A percentile compares a stretch with the other conserved stretches of the same genome.
Conservation (phyloP, 768 basidiomycete genomes). For the Mycena rosella region DNA sequence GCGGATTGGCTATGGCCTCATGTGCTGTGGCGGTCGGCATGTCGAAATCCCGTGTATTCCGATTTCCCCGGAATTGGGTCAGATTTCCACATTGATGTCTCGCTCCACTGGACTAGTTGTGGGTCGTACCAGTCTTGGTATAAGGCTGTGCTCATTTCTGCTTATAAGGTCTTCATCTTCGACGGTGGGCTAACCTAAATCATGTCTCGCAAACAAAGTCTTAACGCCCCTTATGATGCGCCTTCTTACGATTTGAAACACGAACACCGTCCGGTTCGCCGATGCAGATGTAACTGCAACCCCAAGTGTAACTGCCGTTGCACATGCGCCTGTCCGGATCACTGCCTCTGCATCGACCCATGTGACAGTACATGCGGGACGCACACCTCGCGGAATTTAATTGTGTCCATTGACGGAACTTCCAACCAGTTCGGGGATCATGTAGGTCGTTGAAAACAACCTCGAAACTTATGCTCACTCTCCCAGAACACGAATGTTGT, state of each 20-base stretch:
- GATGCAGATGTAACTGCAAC: neutral
- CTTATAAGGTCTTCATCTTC: too few relatives aligned
- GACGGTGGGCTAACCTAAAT: too few relatives aligned
- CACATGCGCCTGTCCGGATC: neutral
- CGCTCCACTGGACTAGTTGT: too few relatives aligned
- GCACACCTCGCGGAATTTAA: neutral
- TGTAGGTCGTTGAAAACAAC: constrained; percentile 34
- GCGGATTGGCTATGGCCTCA: too few relatives aligned
- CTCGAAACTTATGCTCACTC: neutral
- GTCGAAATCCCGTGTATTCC: too few relatives aligned
- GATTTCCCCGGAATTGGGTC: too few relatives aligned
- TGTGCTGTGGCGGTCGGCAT: too few relatives aligned
- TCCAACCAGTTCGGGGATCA: constrained; percentile 27
- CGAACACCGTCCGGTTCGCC: neutral
- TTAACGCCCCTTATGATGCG: neutral
- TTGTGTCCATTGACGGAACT: neutral
- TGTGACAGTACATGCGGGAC: neutral
- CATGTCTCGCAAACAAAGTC: neutral
- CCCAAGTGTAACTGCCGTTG: constrained; percentile 6
- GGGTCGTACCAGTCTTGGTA: too few relatives aligned
- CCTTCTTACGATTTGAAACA: neutral
- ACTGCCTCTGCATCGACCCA: constrained; percentile 1
- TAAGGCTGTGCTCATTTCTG: too few relatives aligned
- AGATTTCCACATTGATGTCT: too few relatives aligned
- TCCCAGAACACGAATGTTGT: constrained; percentile 51